A percentile compares a stretch with the other conserved stretches of the same genome.
Evolutionary conservation across 2,329 filamentous ascomycete genomes (phyloP).

Genomic region (Pseudogymnoascus sp.): DNA sequence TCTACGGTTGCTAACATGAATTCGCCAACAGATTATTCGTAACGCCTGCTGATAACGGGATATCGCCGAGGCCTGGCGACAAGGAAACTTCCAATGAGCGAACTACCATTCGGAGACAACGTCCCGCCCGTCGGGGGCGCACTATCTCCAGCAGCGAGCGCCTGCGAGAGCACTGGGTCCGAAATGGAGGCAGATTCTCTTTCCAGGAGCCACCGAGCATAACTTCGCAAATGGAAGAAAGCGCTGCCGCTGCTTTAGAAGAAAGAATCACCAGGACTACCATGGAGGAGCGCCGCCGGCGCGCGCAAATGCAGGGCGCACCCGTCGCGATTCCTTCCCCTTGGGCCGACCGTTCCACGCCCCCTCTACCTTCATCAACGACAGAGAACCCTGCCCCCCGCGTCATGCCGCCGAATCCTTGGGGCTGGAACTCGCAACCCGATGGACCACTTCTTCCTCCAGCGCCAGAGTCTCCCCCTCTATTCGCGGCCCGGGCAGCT

Average conservation of each 20-base stretch:
- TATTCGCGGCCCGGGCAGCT: neutral
- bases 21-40: conserved; percentile 27
- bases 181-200: neutral
- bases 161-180: neutral
- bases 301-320: neutral
- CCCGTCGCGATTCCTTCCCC: neutral
- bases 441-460: conserved; percentile 1
- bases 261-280: neutral
- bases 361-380: neutral
- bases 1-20: conserved; percentile 1
- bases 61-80: conserved; percentile 25
- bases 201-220: neutral
- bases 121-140: neutral
- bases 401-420: conserved; percentile 1
- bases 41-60: conserved; percentile 27
- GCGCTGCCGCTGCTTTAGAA: neutral
- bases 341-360: neutral
- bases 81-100: conserved; percentile 25
- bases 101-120: conserved; percentile 28
- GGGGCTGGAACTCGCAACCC: conserved; percentile 4
- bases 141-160: neutral
- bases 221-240: neutral
- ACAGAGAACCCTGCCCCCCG: neutral
- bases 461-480: neutral
- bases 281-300: neutral